Base-by-base conservation (phyloP, 2,329 filamentous ascomycete genomes). In the Diaporthe velutina region DNA sequence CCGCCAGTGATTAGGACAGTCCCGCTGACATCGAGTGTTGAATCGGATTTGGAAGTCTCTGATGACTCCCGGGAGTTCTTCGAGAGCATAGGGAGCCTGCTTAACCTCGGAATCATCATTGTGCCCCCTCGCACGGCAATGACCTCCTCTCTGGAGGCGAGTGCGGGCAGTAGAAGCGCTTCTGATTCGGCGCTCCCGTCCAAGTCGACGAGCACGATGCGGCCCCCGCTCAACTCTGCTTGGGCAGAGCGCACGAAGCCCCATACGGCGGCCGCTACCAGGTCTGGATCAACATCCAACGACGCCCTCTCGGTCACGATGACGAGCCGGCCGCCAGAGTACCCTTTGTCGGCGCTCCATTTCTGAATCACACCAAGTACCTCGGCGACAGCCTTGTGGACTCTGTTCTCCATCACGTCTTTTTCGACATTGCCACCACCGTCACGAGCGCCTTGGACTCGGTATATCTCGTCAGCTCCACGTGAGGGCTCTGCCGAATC, bases 1-100 rank as follows among this genome's bases (percentile, higher is more conserved):
- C n/a, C 64, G 4, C 64, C 64, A 10, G 64, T 68, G n/a, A 68
- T 68, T 15, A 68, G n/a, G 10, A 68, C 64, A 2, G 64, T 68
- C n/a, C 64, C 64, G 33, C 33, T 68, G 8, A 54, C 22, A 8
- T 68, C 64, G 10, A 68, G 48, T 13, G 45, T 40, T 40, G 64
- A 54, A 40, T 17, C 4, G 9, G 33, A 38, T 28, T 15, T n/a
- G 3, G 30, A 25, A 2, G 30, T 25, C 33, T 52, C 15, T 1
- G 48, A 9, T 4, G 57, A 17, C 3, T 17, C 22, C 8, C n/a
- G n/a, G n/a, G n/a, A n/a, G n/a, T n/a, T n/a, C n/a, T n/a, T n/a
- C n/a, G n/a, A n/a, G n/a, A n/a, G n/a, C n/a, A n/a, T n/a, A n/a
- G 22, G 30, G 1, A 0, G 22, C 5, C 19, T 54, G 50, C 0